These are phyloP conservation scores for Penicillium crustosum DNA, from an alignment of 2,329 filamentous ascomycete species.

Conservation along the genomic window DNA sequence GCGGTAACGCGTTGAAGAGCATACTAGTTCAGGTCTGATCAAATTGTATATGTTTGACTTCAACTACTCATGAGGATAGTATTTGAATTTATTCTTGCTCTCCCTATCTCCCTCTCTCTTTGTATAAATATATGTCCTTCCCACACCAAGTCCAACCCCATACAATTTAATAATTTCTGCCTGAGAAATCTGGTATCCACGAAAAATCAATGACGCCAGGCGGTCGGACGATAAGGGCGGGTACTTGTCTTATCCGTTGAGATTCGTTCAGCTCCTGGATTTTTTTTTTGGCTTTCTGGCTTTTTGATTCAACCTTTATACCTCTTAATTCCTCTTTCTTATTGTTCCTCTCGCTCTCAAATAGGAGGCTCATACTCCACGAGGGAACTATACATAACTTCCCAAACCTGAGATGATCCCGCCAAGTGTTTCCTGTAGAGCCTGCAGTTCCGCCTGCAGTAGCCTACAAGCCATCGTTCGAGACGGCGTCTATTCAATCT, in stretches of 20 bases:
- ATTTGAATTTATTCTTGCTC: too few species aligned
- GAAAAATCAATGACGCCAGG: constrained; percentile 22
- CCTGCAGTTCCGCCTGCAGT: constrained; percentile 37
- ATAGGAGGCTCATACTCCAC: not conserved
- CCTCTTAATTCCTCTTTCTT: not conserved
- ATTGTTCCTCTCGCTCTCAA: not conserved
- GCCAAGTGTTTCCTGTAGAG: constrained; percentile 31
- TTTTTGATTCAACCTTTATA: constrained; percentile 8
- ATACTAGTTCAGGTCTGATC: not conserved
- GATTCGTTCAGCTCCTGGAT: not conserved
- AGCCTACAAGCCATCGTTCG: constrained; percentile 31
- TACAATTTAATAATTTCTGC: not conserved
- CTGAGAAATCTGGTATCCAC: not conserved
- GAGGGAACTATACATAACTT: not conserved
- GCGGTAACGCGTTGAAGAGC: not conserved
- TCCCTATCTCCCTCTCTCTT: not conserved
- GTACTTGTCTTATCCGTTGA: constrained; percentile 21
- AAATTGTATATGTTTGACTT: not conserved
- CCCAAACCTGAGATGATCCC: constrained; percentile 27
- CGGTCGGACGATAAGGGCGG: constrained; percentile 26
- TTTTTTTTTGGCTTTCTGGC: not conserved
- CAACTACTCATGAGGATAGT: not conserved
- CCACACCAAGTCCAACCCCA: not conserved
- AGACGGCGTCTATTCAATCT: constrained; percentile 21
- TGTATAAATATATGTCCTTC: not conserved